A percentile compares a stretch with the other conserved stretches of the same genome.
These are phyloP conservation scores for Fomitopsis betulina DNA, from an alignment of 1,284 basidiomycete species.

Conservation along the genomic window DNA sequence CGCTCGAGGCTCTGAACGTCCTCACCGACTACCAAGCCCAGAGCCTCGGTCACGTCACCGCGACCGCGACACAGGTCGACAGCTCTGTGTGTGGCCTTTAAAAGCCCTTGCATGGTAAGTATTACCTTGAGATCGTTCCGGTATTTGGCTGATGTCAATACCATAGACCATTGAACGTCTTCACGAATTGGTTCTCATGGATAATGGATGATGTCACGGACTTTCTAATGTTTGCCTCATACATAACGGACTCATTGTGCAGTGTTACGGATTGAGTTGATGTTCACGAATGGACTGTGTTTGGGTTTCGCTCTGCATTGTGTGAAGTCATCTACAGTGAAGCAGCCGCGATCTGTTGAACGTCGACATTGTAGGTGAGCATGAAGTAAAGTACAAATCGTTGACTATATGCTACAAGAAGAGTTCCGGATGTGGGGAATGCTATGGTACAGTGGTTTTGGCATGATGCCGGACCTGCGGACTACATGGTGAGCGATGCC, in stretches of 20 bases:
- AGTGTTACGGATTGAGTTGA: not conserved
- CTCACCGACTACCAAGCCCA: constrained; percentile 23
- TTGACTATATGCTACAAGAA: no score
- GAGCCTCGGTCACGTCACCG: constrained; percentile 22
- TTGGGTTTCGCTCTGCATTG: not conserved
- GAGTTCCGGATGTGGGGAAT: no score
- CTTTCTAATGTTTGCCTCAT: not conserved
- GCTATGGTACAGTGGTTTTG: no score
- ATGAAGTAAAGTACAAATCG: no score
- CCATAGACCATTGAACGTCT: not conserved
- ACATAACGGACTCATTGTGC: not conserved
- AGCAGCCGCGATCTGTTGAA: no score
- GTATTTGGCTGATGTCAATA: not conserved
- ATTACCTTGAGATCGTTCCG: not conserved
- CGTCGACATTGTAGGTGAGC: no score
- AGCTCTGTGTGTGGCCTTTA: constrained; percentile 23
- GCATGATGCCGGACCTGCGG: no score
- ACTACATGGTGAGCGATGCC: no score
- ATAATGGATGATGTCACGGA: not conserved
- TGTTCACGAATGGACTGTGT: constrained; percentile 3
- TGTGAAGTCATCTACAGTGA: not conserved
- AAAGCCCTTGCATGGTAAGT: constrained; percentile 1
- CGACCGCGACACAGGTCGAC: constrained; percentile 20
- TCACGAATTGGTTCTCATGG: not conserved
- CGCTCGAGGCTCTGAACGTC: constrained; percentile 25